Evolutionary conservation across 2,329 filamentous ascomycete species (phyloP), one percentile per base, ranked within the genome.

Genomic region (Aspergillaceae sp.): DNA sequence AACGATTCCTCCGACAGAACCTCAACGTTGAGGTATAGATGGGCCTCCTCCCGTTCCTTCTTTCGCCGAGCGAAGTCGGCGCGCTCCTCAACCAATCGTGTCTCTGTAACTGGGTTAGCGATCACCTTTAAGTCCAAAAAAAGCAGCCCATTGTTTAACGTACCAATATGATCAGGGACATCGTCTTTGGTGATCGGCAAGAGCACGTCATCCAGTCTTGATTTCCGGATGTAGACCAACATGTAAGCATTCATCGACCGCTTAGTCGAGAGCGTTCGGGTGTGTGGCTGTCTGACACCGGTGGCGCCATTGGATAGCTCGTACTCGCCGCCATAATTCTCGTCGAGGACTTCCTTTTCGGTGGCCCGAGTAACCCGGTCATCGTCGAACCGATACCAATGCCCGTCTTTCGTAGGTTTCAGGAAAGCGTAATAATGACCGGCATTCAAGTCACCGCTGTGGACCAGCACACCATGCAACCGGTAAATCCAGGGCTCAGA

Each of bases 351-450:
- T 64, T 98, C 92, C 48, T 87, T 83, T 62, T 86, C 82, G 0
- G 90, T 96, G 1, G 90, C 91, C 54, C 86, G 87, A n/a, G 90
- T 97, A 36, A 98, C 92, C 55, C 90, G 86, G 62, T 98, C 92
- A 55, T 98, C 92, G 58, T 98, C 94, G 58, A 95, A 98, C 59
- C 86, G 92, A 74, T 94, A 97, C 72, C 95, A 98, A 72, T 87
- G 82, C 30, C 92, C 91, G 50, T 95, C 87, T 68, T 94, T 94
- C 48, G 83, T 80, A 0, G 94, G 92, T 64, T 95, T 96, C 57
- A 98, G 72, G 68, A 94, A 98, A 1, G 92, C 92, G 62, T 98
- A 98, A 69, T 98, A 98, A 68, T 98, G 92, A 3, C 92, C 92
- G 7, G 94, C 91, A 65, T 98, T 96, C 46, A 97, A 77, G 61